A percentile compares a stretch with the other conserved stretches of the same genome.
Evolutionary conservation across 495 filamentous ascomycete genomes (phyloP).

Genomic region (Podospora australis): DNA sequence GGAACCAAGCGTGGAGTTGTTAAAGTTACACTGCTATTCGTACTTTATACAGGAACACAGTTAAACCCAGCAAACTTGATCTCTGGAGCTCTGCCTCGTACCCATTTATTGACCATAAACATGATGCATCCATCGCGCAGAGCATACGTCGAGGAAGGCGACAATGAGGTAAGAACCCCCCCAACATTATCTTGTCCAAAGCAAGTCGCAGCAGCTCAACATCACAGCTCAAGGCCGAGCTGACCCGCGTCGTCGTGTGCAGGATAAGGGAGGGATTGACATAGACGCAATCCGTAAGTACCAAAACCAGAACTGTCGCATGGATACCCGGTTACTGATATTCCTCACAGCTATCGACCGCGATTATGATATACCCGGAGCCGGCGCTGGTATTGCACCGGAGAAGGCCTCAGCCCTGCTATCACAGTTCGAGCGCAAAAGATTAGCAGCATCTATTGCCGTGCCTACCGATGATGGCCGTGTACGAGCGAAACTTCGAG

Average conservation of each 20-base stretch:
- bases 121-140: slow-evolving; percentile 87
- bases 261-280: slow-evolving; percentile 65
- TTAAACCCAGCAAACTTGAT: background rate
- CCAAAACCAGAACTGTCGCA: too few relatives aligned
- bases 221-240: slow-evolving; percentile 24
- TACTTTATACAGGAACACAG: too few relatives aligned
- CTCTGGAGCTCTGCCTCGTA: background rate
- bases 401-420: slow-evolving; percentile 85
- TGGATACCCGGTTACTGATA: too few relatives aligned
- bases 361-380: slow-evolving; percentile 74
- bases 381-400: slow-evolving; percentile 67
- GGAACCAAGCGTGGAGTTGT: too few relatives aligned
- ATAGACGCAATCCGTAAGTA: slow-evolving; percentile 71
- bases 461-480: slow-evolving; percentile 92
- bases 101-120: background rate
- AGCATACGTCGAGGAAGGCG: slow-evolving; percentile 90
- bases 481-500: slow-evolving; percentile 72
- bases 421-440: slow-evolving; percentile 83
- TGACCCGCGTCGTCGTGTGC: slow-evolving; percentile 24
- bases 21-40: too few relatives aligned
- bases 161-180: slow-evolving; percentile 56
- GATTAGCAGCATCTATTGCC: slow-evolving; percentile 80
- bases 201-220: slow-evolving; percentile 28
- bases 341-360: slow-evolving; percentile 61
- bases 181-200: slow-evolving; percentile 6